Conservation (phyloP, 2,329 filamentous ascomycete species). For the Pseudocercospora musae region DNA sequence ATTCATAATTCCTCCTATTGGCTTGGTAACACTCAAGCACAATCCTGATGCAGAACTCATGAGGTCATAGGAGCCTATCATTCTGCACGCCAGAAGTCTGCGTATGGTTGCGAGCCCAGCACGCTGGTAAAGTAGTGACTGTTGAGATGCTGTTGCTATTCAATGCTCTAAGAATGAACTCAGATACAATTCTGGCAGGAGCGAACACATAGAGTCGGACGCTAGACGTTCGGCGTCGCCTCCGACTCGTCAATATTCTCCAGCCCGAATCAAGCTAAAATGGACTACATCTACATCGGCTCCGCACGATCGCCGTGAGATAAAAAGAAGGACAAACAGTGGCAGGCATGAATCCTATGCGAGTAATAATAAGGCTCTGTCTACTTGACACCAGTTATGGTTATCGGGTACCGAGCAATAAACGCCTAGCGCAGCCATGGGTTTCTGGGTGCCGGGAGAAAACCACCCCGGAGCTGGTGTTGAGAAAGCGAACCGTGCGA, state of each 20-base stretch:
- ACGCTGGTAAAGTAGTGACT: not conserved
- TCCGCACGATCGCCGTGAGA: conserved; percentile 10
- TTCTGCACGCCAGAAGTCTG: not conserved
- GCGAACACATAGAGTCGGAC: not conserved
- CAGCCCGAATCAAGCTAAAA: not conserved
- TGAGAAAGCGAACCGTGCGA: too few species aligned
- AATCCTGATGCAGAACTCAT: not conserved
- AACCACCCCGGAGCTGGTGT: too few species aligned
- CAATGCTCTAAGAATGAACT: not conserved
- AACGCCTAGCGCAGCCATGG: too few species aligned
- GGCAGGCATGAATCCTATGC: not conserved
- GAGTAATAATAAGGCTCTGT: too few species aligned
- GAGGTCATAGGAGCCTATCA: not conserved
- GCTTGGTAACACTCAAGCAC: not conserved
- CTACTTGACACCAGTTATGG: too few species aligned
- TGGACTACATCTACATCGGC: conserved; percentile 19
- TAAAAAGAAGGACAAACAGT: not conserved
- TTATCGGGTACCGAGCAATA: too few species aligned
- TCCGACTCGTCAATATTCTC: not conserved
- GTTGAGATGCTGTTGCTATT: not conserved
- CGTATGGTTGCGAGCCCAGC: not conserved
- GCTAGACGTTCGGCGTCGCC: not conserved
- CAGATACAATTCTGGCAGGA: too few species aligned
- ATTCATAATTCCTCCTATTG: not conserved
- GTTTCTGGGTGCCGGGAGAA: too few species aligned